Evolutionary conservation across 2,329 filamentous ascomycete genomes (phyloP).

Genomic region (Aspergillus pseudoviridinutans): DNA sequence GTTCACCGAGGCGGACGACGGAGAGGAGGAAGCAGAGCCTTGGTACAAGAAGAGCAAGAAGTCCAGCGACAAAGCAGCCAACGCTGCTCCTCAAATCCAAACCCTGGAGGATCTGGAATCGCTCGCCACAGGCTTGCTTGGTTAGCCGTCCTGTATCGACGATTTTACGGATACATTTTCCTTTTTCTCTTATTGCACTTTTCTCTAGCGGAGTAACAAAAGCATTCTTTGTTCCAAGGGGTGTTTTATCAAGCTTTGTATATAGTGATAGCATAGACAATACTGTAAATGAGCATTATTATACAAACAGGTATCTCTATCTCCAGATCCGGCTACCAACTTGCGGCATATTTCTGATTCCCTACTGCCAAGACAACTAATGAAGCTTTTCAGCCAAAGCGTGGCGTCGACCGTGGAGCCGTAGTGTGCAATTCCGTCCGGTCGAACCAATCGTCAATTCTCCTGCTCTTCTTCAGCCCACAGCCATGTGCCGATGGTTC

Average conservation of each 20-base stretch:
- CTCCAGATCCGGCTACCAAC: constrained; percentile 2
- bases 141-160: constrained; percentile 17
- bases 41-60: constrained; percentile 25
- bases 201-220: constrained; percentile 23
- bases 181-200: constrained; percentile 10
- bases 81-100: constrained; percentile 31
- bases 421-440: no score
- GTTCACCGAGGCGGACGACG: constrained; percentile 28
- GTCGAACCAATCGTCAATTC: no score
- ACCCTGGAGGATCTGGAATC: constrained; percentile 48
- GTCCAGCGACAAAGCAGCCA: constrained; percentile 3
- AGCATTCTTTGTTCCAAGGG: constrained; percentile 17
- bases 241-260: constrained; percentile 8
- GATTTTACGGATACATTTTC: constrained; percentile 12
- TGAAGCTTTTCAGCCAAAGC: no score
- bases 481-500: no score
- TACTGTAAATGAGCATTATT: not conserved
- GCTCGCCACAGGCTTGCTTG: constrained; percentile 43
- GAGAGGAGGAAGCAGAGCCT: constrained; percentile 19
- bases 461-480: no score
- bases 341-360: not conserved
- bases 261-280: constrained; percentile 3
- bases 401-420: no score
- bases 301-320: constrained; percentile 1
- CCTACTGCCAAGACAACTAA: no score